Percentiles rank a stretch among this genome's conserved stretches.
Evolutionary conservation across 1,139 yeast species (phyloP).

Genomic region (Yarrowia galli): DNA sequence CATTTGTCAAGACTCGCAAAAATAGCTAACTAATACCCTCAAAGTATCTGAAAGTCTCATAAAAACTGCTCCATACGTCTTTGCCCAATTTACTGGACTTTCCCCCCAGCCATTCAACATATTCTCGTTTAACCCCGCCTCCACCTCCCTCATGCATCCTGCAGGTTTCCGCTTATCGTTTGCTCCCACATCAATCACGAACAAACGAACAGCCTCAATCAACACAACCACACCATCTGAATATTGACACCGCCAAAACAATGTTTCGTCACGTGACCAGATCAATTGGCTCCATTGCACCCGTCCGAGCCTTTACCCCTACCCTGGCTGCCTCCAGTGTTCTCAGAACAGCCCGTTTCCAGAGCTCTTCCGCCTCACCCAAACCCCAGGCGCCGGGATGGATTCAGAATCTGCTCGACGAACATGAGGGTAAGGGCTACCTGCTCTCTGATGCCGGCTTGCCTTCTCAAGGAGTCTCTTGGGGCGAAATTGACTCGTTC

Average conservation of each 20-base stretch:
- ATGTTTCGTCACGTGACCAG: constrained; percentile 29
- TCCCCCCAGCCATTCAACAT: not conserved
- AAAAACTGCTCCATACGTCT: too few species aligned
- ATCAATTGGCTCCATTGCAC: not conserved
- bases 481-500: constrained; percentile 42
- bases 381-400: not conserved
- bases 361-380: not conserved
- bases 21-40: too few species aligned
- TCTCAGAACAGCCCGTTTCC: not conserved
- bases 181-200: constrained; percentile 3
- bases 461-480: constrained; percentile 22
- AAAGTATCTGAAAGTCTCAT: too few species aligned
- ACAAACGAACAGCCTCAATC: too few species aligned
- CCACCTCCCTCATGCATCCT: not conserved
- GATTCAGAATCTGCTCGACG: constrained; percentile 24
- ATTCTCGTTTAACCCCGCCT: not conserved
- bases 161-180: constrained; percentile 10
- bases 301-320: not conserved
- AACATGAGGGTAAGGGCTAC: constrained; percentile 30
- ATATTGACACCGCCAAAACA: not conserved
- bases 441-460: constrained; percentile 10
- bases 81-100: too few species aligned
- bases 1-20: too few species aligned
- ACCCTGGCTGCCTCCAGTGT: too few species aligned
- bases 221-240: too few species aligned